Base-by-base conservation (phyloP, 2,329 filamentous ascomycete species). In the Fusarium siculi region DNA sequence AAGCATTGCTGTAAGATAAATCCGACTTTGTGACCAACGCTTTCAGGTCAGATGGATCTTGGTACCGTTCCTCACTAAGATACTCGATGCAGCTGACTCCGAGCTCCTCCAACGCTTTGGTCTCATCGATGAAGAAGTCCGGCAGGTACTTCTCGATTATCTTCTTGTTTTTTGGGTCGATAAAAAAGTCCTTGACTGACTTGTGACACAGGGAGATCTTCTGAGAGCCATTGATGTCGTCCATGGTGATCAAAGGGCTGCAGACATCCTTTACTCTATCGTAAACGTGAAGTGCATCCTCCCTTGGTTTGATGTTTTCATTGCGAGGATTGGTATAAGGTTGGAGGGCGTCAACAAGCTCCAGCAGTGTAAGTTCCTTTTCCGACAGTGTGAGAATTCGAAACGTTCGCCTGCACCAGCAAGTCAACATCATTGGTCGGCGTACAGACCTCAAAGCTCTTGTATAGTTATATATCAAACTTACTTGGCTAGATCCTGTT, bases 141-240 rank as follows among this genome's bases (percentile, higher is more conserved):
- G 34, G 34, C 4, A 54, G 19, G 25, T 40, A 37, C 25, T 37
- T 25, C n/a, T 40, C 50, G 4, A 40, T 30, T 10, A 8, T 30
- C 0, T 39, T 21, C 19, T 54, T 54, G 19, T 54, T 54, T 10
- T 54, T 30, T 4, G 50, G 36, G 14, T 54, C 50, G 7, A 54
- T 12, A 9, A 54, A 54, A n/a, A 54, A 54, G 25, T 54, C 36
- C 25, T 40, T 54, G 15, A 54, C 50, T 54, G 50, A 39, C 19
- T 54, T 37, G 25, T 54, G 36, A 19, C 36, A 54, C 9, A 54
- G 34, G 9, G 23, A 39, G 10, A 54, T 28, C 36, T 37, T 54
- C 4, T 54, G 50, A 28, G 34, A 39, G 4, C 25, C 50, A 11
- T n/a, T 30, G 3, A 1, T 14, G 19, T 40, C 50, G 11, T n/a